Percentiles rank a stretch among this genome's conserved stretches.
phyloP scores from a whole-genome alignment of 2,329 filamentous ascomycete species.

The Aureobasidium namibiae region DNA sequence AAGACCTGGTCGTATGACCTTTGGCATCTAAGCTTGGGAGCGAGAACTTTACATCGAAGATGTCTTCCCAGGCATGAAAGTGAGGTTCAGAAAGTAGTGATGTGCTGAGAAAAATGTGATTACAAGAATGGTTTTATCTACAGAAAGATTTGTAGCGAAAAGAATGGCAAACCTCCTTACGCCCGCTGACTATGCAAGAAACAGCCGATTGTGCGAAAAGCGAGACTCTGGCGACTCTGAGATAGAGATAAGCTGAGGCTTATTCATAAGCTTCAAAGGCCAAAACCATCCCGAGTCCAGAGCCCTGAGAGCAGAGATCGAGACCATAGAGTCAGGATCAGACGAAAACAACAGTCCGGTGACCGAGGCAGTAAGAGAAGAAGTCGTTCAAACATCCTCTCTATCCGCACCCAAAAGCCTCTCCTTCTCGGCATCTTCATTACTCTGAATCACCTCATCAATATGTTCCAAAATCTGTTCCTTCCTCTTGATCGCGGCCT shows the following conservation, averaged over 20 bases:
- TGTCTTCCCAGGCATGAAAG: background rate
- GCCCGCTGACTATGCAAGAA: conserved; percentile 1
- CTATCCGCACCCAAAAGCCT: background rate
- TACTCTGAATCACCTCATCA: conserved; percentile 6
- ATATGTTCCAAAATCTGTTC: conserved; percentile 8
- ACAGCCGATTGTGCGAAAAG: background rate
- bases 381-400: background rate
- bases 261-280: too few relatives aligned
- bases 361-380: background rate
- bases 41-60: too few relatives aligned
- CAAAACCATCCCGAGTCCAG: too few relatives aligned
- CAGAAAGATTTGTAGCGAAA: background rate
- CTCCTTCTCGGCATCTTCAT: conserved; percentile 10
- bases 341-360: background rate
- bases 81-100: too few relatives aligned
- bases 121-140: conserved; percentile 3
- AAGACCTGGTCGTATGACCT: too few relatives aligned
- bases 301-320: background rate
- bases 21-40: too few relatives aligned
- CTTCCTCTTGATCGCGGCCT: background rate
- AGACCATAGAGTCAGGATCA: background rate
- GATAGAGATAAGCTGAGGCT: too few relatives aligned
- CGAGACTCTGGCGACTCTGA: background rate
- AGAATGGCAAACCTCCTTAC: background rate
- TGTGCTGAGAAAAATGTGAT: background rate